Evolutionary conservation across 768 basidiomycete species (phyloP), one percentile per base, ranked within the genome.

Genomic region (Pulveroboletus ravenelii): DNA sequence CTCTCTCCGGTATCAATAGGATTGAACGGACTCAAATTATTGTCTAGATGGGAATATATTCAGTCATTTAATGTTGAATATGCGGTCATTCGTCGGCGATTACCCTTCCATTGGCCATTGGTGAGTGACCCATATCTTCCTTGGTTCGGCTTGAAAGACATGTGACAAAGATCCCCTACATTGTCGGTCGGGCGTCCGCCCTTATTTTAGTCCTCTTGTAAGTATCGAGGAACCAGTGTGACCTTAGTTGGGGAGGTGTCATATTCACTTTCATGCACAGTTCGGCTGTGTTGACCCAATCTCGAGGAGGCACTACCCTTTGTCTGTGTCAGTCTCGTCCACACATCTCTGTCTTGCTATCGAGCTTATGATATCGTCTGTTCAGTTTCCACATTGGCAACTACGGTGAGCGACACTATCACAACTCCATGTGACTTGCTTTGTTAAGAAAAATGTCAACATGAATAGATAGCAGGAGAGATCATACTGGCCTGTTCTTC

Each of bases 41-140:
- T 27, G 1, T 44, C 23, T 38, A 65, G 64, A 8, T 65, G 64
- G 64, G 55, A 62, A 35, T 65, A 62, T 23, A 0, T 58, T 1
- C 46, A 42, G n/a, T 54, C 65, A 5, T 36, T 47, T 6, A 34
- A 37, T 9, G 27, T 66, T 2, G 64, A 65, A 54, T 52, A 17
- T 4, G 50, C 40, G 0, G 14, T 64, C 32, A 23, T 64, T 34
- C 40, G 41, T n/a, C 37, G 54, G 3, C 56, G 50, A 29, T 13
- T 59, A 6, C 2, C 57, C 17, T 57, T 64, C 12, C 62, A 48
- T 14, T 49, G 40, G 52, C 15, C 55, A 2, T 23, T 66, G 36
- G 64, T 66, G 41, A 63, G 62, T 10, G 47, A 27, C 6, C 31
- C 30, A 25, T 13, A 13, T 25, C 20, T 13, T 30, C 13, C 38